Evolutionary conservation across 106 monocot species (phyloP).

Genomic region (Amphibolis antarctica): DNA sequence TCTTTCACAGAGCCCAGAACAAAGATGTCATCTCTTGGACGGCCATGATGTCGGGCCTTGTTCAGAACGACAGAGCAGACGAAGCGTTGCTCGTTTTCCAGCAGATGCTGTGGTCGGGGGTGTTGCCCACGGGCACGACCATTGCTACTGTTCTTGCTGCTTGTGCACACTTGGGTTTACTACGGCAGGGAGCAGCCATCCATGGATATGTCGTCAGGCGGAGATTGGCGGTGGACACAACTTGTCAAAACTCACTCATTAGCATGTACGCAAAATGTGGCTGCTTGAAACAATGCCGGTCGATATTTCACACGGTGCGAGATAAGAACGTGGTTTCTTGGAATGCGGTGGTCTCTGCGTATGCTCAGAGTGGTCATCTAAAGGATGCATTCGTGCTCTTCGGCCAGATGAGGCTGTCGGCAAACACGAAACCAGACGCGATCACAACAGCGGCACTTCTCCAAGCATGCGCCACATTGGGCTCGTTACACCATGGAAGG

Average conservation of each 20-base stretch:
- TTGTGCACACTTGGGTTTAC: slow-evolving; percentile 10
- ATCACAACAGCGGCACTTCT: slow-evolving; percentile 47
- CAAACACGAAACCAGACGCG: slow-evolving; percentile 29
- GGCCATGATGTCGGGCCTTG: slow-evolving; percentile 57
- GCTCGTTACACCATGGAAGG: slow-evolving; percentile 37
- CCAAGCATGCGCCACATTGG: slow-evolving; percentile 44
- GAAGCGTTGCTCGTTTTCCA: not conserved
- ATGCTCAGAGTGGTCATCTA: slow-evolving; percentile 34
- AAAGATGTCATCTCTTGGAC: slow-evolving; percentile 46
- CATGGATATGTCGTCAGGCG: slow-evolving; percentile 49
- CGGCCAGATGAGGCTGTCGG: slow-evolving; percentile 24
- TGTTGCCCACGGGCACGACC: not conserved
- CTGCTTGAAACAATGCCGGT: slow-evolving; percentile 7
- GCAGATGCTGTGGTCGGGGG: not conserved
- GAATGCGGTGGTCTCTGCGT: slow-evolving; percentile 51
- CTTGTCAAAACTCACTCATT: slow-evolving; percentile 44
- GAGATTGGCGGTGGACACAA: slow-evolving; percentile 17
- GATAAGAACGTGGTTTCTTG: slow-evolving; percentile 52
- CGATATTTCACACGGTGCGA: slow-evolving; percentile 32
- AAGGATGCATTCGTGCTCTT: slow-evolving; percentile 27
- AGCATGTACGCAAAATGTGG: slow-evolving; percentile 60
- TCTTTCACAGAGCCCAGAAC: slow-evolving; percentile 25
- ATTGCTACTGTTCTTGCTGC: not conserved
- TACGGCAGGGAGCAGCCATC: slow-evolving; percentile 33
- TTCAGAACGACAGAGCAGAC: slow-evolving; percentile 26